Evolutionary conservation across 2,329 filamentous ascomycete genomes (phyloP).

Genomic region (Fusarium buxicola): DNA sequence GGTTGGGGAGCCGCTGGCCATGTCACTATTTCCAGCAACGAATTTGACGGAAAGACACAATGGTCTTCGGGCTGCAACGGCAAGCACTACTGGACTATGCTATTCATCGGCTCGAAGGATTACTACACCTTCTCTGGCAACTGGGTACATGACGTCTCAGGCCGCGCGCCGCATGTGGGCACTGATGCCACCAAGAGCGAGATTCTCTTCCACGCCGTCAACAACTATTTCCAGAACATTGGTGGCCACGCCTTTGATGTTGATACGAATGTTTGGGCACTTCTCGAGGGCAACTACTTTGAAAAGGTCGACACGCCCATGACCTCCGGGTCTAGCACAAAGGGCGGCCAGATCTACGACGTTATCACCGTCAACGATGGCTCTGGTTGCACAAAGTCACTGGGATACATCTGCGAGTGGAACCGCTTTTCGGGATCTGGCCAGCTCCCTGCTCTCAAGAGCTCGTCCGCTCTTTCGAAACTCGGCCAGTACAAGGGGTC

Average conservation of each 20-base stretch:
- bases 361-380: slow-evolving; percentile 45
- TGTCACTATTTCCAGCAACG: slow-evolving; percentile 69
- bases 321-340: slow-evolving; percentile 21
- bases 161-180: slow-evolving; percentile 66
- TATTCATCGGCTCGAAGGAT: slow-evolving; percentile 58
- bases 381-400: slow-evolving; percentile 16
- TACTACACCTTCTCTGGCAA: slow-evolving; percentile 64
- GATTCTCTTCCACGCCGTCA: slow-evolving; percentile 67
- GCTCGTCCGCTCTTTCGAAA: slow-evolving; percentile 10
- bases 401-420: slow-evolving; percentile 44
- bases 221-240: slow-evolving; percentile 68
- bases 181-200: slow-evolving; percentile 49
- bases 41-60: slow-evolving; percentile 64
- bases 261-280: slow-evolving; percentile 54
- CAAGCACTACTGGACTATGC: slow-evolving; percentile 69
- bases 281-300: slow-evolving; percentile 69
- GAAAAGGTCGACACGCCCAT: slow-evolving; percentile 59
- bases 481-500: slow-evolving; percentile 18
- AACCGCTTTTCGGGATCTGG: slow-evolving; percentile 33
- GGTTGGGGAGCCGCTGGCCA: slow-evolving; percentile 63
- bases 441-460: slow-evolving; percentile 12
- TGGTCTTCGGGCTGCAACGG: slow-evolving; percentile 68
- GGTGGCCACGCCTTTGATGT: slow-evolving; percentile 67
- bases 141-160: slow-evolving; percentile 68
- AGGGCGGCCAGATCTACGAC: slow-evolving; percentile 41